A percentile compares a stretch with the other conserved stretches of the same genome.
phyloP scores from a whole-genome alignment of 345 rosid species.

The Luvunga scandens region DNA sequence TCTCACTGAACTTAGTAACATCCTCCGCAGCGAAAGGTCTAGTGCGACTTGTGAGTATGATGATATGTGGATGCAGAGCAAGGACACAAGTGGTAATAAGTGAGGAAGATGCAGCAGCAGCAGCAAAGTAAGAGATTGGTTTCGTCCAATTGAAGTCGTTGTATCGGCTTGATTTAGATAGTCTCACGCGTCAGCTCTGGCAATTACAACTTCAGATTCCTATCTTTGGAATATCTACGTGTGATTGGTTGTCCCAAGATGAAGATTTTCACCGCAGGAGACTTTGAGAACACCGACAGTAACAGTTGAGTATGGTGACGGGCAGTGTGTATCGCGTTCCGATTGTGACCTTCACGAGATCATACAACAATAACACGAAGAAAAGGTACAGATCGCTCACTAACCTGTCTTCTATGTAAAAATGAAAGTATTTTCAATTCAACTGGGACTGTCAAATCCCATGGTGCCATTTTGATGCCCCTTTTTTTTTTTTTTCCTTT shows the following conservation, averaged over 20 bases:
- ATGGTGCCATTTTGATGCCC: too few species aligned
- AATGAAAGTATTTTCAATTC: too few species aligned
- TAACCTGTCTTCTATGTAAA: too few species aligned
- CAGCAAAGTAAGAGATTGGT: not conserved
- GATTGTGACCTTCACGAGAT: not conserved
- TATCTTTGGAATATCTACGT: not conserved
- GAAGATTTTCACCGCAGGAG: not conserved
- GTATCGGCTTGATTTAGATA: not conserved
- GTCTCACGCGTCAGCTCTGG: not conserved
- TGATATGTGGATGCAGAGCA: not conserved
- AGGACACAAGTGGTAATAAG: not conserved
- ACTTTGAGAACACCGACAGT: not conserved
- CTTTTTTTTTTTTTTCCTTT: too few species aligned
- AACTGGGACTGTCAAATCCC: not conserved
- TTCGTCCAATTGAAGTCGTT: not conserved
- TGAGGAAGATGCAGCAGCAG: not conserved
- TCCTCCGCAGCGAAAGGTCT: conserved; percentile 6
- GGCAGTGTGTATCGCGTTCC: not conserved
- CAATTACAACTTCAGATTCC: not conserved
- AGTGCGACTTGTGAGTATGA: not conserved
- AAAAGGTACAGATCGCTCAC: not conserved
- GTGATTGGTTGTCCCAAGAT: not conserved
- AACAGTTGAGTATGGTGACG: not conserved
- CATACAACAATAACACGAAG: not conserved
- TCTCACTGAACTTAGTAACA: conserved; percentile 9